These are phyloP conservation scores for Trichoderma atroviride DNA, from an alignment of 2,329 filamentous ascomycete species.

Conservation along the genomic window DNA sequence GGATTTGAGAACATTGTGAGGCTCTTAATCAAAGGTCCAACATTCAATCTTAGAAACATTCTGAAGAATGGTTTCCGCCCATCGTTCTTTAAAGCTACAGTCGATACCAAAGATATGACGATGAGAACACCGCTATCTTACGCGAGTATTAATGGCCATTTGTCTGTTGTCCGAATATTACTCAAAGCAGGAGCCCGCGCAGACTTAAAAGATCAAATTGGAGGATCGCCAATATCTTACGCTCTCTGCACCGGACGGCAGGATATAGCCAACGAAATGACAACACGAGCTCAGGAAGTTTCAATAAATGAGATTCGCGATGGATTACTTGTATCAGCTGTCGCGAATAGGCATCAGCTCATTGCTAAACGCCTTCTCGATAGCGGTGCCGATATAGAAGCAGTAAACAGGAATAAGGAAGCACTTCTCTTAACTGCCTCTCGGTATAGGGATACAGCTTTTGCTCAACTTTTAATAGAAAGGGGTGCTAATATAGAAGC, in stretches of 20 bases:
- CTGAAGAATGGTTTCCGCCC: not conserved
- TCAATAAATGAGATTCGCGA: not conserved
- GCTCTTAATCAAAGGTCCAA: not conserved
- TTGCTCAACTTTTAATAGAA: not conserved
- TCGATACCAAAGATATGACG: not conserved
- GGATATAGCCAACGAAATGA: not conserved
- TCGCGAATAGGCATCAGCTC: not conserved
- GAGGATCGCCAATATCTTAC: not conserved
- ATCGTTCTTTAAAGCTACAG: not conserved
- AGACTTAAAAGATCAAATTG: not conserved
- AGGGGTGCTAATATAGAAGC: no score
- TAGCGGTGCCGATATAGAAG: not conserved
- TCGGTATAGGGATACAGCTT: accelerated
- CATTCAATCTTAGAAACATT: not conserved
- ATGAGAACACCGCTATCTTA: not conserved
- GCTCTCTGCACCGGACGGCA: not conserved
- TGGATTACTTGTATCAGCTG: not conserved
- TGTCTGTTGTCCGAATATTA: not conserved
- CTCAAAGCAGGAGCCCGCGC: not conserved
- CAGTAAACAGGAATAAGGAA: accelerated
- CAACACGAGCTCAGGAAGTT: no score
- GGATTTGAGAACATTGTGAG: not conserved
- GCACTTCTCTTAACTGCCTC: not conserved
- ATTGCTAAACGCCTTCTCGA: not conserved
- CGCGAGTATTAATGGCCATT: not conserved